These are phyloP conservation scores for Paspalum notatum DNA, from an alignment of 176 grass and related monocot species.

Conservation along the genomic window DNA sequence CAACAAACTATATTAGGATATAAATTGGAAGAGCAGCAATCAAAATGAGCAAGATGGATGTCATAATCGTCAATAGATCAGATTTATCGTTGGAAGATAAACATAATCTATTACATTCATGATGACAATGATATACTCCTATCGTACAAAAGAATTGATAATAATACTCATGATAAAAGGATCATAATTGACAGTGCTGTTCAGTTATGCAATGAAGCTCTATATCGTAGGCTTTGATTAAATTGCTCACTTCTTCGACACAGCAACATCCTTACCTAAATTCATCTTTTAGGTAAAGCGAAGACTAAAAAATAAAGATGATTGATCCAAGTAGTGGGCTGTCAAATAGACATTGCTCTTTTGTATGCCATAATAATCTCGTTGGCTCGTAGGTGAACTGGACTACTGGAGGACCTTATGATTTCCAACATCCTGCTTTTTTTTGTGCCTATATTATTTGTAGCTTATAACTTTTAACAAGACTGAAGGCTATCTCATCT, in stretches of 20 bases:
- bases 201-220: not conserved
- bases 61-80: slow-evolving; percentile 19
- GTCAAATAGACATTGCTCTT: not conserved
- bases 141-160: not conserved
- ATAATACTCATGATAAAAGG: not conserved
- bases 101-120: slow-evolving; percentile 10
- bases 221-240: slow-evolving; percentile 2
- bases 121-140: not conserved
- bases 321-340: not conserved
- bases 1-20: slow-evolving; percentile 6
- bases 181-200: not conserved
- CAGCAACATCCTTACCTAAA: not conserved
- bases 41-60: slow-evolving; percentile 9
- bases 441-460: not conserved
- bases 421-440: not conserved
- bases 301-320: slow-evolving; percentile 11
- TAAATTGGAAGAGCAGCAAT: not conserved
- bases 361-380: not conserved
- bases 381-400: not conserved
- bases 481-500: not conserved
- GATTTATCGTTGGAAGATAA: slow-evolving; percentile 13
- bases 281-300: slow-evolving; percentile 25
- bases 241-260: not conserved
- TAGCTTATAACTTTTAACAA: not conserved
- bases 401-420: not conserved